Conservation (phyloP, 2,329 filamentous ascomycete species). For the Hypocreales sp. region DNA sequence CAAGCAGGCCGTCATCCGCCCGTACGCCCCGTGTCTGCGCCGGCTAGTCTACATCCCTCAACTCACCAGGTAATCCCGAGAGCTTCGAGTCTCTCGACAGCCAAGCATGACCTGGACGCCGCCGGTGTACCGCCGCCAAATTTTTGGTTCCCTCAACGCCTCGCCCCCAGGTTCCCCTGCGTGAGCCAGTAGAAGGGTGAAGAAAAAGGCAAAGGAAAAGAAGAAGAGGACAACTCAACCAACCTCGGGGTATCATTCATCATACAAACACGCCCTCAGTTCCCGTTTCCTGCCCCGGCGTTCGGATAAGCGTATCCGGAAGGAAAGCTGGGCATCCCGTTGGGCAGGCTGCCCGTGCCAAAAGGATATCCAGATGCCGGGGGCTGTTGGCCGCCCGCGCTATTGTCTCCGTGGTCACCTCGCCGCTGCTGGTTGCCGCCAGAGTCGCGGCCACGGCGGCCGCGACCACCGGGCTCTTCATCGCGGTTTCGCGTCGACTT, state of each 20-base stretch:
- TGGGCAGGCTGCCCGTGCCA: slow-evolving; percentile 22
- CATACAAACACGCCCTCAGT: neutral
- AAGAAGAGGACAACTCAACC: neutral
- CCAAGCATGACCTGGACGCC: too few species aligned
- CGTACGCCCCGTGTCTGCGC: too few species aligned
- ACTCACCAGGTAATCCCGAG: too few species aligned
- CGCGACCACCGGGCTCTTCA: slow-evolving; percentile 13
- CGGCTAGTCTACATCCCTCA: too few species aligned
- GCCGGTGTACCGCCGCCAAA: too few species aligned
- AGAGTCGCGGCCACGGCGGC: slow-evolving; percentile 15
- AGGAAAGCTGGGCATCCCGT: slow-evolving; percentile 27
- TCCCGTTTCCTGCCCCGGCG: slow-evolving; percentile 6
- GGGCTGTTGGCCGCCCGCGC: slow-evolving; percentile 6
- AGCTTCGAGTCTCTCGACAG: too few species aligned
- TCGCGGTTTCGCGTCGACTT: slow-evolving; percentile 40
- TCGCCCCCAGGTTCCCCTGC: too few species aligned
- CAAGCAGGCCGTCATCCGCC: too few species aligned
- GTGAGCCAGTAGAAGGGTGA: neutral
- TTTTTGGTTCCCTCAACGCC: too few species aligned
- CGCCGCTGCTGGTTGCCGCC: slow-evolving; percentile 3
- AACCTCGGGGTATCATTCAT: slow-evolving; percentile 2
- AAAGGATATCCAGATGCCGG: slow-evolving; percentile 18
- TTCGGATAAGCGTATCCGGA: slow-evolving; percentile 20
- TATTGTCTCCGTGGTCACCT: slow-evolving; percentile 8
- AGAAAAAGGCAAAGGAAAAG: neutral